Conservation (phyloP, 2,329 filamentous ascomycete species). For the Diplocarpon rosae region DNA sequence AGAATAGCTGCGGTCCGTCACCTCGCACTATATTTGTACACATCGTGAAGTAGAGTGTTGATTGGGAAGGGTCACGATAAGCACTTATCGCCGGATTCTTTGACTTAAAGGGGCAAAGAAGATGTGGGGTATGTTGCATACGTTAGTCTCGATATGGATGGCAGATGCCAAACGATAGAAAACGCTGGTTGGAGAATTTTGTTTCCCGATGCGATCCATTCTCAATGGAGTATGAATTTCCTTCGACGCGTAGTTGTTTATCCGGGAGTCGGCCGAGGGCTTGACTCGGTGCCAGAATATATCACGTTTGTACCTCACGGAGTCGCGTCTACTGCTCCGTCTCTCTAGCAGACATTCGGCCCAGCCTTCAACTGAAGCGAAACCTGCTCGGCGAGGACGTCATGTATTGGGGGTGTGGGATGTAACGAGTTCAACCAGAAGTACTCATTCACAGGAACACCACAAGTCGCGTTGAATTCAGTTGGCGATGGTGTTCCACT, state of each 20-base stretch:
- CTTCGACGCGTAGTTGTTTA: neutral
- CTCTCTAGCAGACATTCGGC: constrained; percentile 30
- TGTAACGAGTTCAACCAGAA: constrained; percentile 54
- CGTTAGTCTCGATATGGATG: neutral
- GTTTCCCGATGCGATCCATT: neutral
- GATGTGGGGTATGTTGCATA: constrained; percentile 10
- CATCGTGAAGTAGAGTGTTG: constrained; percentile 8
- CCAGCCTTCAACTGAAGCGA: constrained; percentile 30
- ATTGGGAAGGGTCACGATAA: constrained; percentile 4
- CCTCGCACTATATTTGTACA: constrained; percentile 11
- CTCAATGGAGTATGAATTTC: neutral
- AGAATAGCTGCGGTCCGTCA: constrained; percentile 7
- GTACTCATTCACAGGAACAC: constrained; percentile 47
- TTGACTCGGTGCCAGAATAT: too few relatives aligned
- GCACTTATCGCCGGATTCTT: constrained; percentile 7
- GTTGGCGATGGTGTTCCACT: constrained; percentile 34
- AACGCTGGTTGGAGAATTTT: neutral
- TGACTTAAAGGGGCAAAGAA: constrained; percentile 15
- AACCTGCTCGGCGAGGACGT: constrained; percentile 43
- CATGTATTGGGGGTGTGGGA: constrained; percentile 52
- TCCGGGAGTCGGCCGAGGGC: too few relatives aligned
- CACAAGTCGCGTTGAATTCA: constrained; percentile 36
- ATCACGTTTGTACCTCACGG: too few relatives aligned
- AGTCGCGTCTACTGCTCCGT: neutral
- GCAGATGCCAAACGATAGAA: neutral